phyloP scores from a whole-genome alignment of 164 flowering plant genomes.

The Nymphaea thermarum region DNA sequence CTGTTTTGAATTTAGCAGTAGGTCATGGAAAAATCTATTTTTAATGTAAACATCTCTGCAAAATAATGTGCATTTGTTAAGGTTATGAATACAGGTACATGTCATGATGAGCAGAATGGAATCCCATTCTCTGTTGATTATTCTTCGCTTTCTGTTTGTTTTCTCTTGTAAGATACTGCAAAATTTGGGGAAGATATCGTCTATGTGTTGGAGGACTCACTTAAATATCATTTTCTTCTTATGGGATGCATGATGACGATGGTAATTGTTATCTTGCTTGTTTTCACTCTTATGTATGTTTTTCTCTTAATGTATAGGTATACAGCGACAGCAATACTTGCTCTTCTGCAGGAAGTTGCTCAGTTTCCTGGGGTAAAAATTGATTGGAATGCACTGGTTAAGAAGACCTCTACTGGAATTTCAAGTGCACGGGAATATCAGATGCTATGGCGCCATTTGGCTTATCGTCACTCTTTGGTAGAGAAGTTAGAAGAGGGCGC shows the following conservation, averaged over 20 bases:
- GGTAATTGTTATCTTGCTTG: not conserved
- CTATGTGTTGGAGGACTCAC: not conserved
- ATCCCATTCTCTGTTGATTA: too few relatives aligned
- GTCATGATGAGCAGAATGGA: not conserved
- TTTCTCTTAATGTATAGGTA: constrained; percentile 30
- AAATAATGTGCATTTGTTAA: too few relatives aligned
- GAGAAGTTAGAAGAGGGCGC: constrained; percentile 37
- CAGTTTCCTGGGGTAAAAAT: constrained; percentile 37
- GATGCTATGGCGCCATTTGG: constrained; percentile 93
- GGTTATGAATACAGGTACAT: too few relatives aligned
- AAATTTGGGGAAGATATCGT: not conserved
- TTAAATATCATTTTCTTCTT: not conserved
- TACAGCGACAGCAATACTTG: constrained; percentile 40
- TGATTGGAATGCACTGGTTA: constrained; percentile 62
- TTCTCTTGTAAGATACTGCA: not conserved
- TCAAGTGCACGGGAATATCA: constrained; percentile 74
- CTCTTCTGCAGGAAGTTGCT: constrained; percentile 67
- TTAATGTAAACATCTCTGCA: too few relatives aligned
- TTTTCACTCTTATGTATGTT: not conserved
- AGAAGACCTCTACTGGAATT: constrained; percentile 70
- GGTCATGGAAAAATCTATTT: not conserved
- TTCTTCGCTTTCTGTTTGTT: not conserved
- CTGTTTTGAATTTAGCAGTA: too few relatives aligned
- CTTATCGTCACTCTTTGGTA: constrained; percentile 41
- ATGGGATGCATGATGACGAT: not conserved